Conservation (phyloP, 139 green algal genomes). For the Chlamydomonas eustigma region DNA sequence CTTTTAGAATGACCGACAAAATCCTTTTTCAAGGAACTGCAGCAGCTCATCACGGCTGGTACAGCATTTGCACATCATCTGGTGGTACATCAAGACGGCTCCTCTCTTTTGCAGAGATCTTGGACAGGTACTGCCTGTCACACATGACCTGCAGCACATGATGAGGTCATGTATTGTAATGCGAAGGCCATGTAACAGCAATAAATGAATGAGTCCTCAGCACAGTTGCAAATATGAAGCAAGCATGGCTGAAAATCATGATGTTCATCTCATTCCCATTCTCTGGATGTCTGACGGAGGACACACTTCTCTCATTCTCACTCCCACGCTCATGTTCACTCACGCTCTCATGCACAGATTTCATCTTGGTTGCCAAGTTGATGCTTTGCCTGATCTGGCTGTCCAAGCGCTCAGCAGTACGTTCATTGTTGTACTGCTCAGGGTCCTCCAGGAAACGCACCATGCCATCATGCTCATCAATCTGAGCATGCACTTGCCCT, state of each 20-base stretch:
- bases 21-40: too few species aligned
- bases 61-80: too few species aligned
- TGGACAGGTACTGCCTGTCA: conserved; percentile 11
- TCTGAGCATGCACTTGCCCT: conserved; percentile 2
- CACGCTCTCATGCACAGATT: conserved; percentile 1
- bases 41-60: too few species aligned
- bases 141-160: not conserved
- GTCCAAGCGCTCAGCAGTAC: not conserved
- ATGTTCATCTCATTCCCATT: too few species aligned
- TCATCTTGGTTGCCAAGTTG: not conserved
- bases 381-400: conserved; percentile 2
- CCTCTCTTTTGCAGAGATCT: not conserved
- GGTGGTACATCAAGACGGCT: not conserved
- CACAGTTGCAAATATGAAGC: too few species aligned
- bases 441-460: conserved; percentile 8
- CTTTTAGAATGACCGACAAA: too few species aligned
- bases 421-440: conserved; percentile 9
- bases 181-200: too few species aligned
- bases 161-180: too few species aligned
- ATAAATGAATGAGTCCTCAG: too few species aligned
- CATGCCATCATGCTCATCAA: conserved; percentile 15
- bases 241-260: too few species aligned
- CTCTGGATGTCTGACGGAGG: too few species aligned
- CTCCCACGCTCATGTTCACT: not conserved
- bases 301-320: not conserved